Evolutionary conservation across 2,329 filamentous ascomycete species (phyloP).

Genomic region (Berkeleyomyces rouxiae): DNA sequence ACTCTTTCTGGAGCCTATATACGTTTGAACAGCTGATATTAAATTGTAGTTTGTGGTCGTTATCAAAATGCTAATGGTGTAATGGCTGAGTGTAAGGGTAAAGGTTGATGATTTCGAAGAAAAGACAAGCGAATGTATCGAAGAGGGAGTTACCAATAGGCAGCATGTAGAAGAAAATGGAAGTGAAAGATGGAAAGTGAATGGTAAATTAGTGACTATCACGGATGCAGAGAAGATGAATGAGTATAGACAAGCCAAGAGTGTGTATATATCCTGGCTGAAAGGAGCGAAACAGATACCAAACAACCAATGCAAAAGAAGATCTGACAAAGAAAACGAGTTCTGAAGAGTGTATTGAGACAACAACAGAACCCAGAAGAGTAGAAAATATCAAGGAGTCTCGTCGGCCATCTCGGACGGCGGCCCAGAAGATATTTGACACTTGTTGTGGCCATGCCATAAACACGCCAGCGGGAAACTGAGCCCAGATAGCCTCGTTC

Average conservation of each 20-base stretch:
- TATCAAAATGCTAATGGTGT: background rate
- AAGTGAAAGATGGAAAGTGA: background rate
- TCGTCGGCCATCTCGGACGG: background rate
- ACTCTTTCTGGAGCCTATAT: no score
- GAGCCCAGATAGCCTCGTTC: background rate
- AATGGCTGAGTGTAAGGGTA: background rate
- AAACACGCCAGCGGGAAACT: background rate
- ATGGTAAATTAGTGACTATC: background rate
- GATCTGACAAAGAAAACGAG: background rate
- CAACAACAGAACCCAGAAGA: background rate
- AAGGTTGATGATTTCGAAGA: background rate
- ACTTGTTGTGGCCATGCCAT: background rate
- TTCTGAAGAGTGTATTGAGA: background rate
- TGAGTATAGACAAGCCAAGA: background rate
- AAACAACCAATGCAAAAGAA: background rate
- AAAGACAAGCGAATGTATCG: background rate
- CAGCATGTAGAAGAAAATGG: no score
- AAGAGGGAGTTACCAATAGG: background rate
- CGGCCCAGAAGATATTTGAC: background rate
- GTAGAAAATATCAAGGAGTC: background rate
- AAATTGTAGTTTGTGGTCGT: no score
- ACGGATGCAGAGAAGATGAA: background rate
- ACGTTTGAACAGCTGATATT: no score
- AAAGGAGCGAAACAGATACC: background rate
- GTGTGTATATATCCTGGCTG: background rate